Conservation (phyloP, 768 basidiomycete species). For the Mycena maculata region DNA sequence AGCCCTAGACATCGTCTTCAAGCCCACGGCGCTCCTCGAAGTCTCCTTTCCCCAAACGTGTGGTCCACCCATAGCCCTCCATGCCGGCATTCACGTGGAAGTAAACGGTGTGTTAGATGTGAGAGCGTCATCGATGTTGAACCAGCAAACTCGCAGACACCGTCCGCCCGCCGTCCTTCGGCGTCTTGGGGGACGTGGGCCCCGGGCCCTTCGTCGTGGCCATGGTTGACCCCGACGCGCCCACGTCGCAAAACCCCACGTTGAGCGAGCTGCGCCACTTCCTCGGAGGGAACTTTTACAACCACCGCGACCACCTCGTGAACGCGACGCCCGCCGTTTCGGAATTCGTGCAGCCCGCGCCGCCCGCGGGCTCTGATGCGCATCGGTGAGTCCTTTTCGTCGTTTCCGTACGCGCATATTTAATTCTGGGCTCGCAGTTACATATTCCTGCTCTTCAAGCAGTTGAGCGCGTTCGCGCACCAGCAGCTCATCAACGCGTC, state of each 20-base stretch:
- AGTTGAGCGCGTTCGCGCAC: constrained; percentile 51
- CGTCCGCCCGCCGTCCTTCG: constrained; percentile 48
- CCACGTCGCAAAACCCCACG: constrained; percentile 41
- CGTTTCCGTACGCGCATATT: neutral
- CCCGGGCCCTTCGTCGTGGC: constrained; percentile 58
- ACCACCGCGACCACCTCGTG: constrained; percentile 32
- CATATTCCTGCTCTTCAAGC: constrained; percentile 58
- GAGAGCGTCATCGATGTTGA: neutral
- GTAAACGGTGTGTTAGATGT: neutral
- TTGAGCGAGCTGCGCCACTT: constrained; percentile 59
- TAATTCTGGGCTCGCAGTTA: constrained; percentile 47
- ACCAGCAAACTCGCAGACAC: constrained; percentile 45
- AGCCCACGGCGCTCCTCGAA: constrained; percentile 38
- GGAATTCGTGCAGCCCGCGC: constrained; percentile 52
- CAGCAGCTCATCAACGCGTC: constrained; percentile 53
- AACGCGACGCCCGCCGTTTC: constrained; percentile 56
- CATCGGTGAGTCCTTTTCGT: constrained; percentile 47
- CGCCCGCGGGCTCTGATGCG: constrained; percentile 53
- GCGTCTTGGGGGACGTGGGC: constrained; percentile 35
- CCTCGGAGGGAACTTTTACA: constrained; percentile 55
- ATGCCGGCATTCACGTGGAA: constrained; percentile 35
- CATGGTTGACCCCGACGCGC: constrained; percentile 61
- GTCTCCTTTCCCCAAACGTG: constrained; percentile 37
- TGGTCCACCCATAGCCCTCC: constrained; percentile 31
- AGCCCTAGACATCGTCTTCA: constrained; percentile 33